Evolutionary conservation across 1,139 yeast genomes (phyloP).

Genomic region (Tardiomyces digboiensis): DNA sequence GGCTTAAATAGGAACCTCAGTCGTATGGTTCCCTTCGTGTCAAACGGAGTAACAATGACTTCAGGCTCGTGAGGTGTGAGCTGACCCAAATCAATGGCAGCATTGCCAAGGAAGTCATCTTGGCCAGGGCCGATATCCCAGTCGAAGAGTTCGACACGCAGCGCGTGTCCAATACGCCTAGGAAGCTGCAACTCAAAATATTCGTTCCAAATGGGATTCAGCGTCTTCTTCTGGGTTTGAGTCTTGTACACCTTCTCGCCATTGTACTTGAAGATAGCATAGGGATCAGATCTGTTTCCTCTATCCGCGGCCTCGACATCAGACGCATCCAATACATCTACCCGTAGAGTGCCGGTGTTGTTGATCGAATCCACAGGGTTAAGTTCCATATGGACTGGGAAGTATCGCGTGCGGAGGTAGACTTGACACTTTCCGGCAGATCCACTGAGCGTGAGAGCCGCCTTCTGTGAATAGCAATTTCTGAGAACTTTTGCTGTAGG

Average conservation of each 20-base stretch:
- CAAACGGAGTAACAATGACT: slow-evolving; percentile 35
- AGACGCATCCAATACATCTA: slow-evolving; percentile 57
- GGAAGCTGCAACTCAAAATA: slow-evolving; percentile 40
- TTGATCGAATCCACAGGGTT: slow-evolving; percentile 70
- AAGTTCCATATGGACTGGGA: slow-evolving; percentile 55
- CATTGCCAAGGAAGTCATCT: slow-evolving; percentile 74
- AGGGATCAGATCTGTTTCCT: slow-evolving; percentile 93
- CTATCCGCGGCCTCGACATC: slow-evolving; percentile 75
- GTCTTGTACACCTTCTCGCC: slow-evolving; percentile 61
- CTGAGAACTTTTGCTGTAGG: slow-evolving; percentile 62
- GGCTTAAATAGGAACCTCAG: slow-evolving; percentile 60
- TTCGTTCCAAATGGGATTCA: slow-evolving; percentile 86
- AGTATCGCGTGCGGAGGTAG: slow-evolving; percentile 61
- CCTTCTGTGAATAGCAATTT: slow-evolving; percentile 54
- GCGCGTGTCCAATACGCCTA: slow-evolving; percentile 50
- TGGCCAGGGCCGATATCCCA: slow-evolving; percentile 90
- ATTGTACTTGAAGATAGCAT: slow-evolving; percentile 55
- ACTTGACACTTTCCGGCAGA: slow-evolving; percentile 38
- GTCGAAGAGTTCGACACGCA: slow-evolving; percentile 57
- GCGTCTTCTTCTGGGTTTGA: slow-evolving; percentile 72
- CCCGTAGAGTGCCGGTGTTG: slow-evolving; percentile 65
- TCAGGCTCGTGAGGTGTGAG: slow-evolving; percentile 45
- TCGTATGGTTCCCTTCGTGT: slow-evolving; percentile 51
- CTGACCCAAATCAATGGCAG: slow-evolving; percentile 47
- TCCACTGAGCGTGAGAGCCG: slow-evolving; percentile 40